phyloP scores from a whole-genome alignment of 176 grass and related monocot species.

The Urochloa ruziziensis region DNA sequence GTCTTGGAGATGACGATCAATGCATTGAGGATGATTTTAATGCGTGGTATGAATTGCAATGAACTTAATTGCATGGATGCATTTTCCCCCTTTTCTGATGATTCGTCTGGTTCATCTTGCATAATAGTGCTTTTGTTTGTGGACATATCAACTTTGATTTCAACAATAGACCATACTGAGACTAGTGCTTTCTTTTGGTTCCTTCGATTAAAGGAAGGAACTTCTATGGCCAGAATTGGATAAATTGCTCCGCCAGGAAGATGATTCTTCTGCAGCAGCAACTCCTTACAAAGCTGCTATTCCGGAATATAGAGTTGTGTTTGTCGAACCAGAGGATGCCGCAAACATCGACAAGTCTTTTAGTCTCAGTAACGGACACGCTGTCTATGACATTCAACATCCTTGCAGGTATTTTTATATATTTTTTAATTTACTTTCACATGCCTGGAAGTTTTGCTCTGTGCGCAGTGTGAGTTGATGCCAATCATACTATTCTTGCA shows the following conservation, averaged over 20 bases:
- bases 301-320: constrained; percentile 76
- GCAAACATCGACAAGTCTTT: constrained; percentile 57
- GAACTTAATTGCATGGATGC: neutral
- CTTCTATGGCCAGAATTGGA: constrained; percentile 85
- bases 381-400: constrained; percentile 76
- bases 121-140: neutral
- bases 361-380: constrained; percentile 74
- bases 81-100: neutral
- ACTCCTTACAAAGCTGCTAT: constrained; percentile 81
- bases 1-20: constrained; percentile 95
- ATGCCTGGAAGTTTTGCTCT: neutral
- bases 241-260: constrained; percentile 68
- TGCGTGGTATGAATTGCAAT: constrained; percentile 49
- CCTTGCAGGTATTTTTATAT: constrained; percentile 73
- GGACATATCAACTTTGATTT: neutral
- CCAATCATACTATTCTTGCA: constrained; percentile 29
- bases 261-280: constrained; percentile 41
- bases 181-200: constrained; percentile 6
- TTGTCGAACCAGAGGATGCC: constrained; percentile 58
- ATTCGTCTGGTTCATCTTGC: neutral
- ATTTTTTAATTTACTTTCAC: neutral
- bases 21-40: constrained; percentile 97
- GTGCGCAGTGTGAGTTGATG: neutral
- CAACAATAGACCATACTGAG: neutral
- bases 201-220: constrained; percentile 72